phyloP scores from a whole-genome alignment of 2,329 filamentous ascomycete genomes.

The Colletotrichum spaethianum region DNA sequence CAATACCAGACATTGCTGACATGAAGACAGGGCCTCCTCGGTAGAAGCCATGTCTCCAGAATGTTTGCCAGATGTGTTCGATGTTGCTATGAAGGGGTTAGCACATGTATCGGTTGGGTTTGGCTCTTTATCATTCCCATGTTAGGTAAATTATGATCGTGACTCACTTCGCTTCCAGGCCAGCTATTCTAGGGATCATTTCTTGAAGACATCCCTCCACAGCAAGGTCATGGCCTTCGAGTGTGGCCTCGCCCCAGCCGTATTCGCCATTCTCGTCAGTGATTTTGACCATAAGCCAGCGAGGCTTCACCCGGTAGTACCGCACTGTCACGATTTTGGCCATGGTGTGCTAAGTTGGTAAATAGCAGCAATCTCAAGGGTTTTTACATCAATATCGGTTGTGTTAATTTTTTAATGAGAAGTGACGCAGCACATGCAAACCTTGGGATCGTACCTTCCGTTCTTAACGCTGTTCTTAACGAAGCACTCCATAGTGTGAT shows the following conservation, averaged over 20 bases:
- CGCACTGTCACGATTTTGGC: conserved; percentile 71
- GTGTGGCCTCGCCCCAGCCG: conserved; percentile 77
- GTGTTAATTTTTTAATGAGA: neutral
- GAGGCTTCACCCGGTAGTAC: conserved; percentile 76
- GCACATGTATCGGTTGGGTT: conserved; percentile 47
- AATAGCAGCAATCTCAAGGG: neutral
- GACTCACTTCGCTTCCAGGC: conserved; percentile 73
- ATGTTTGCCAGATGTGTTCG: conserved; percentile 79
- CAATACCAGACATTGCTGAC: conserved; percentile 79
- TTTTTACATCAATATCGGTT: neutral
- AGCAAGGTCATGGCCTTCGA: conserved; percentile 76
- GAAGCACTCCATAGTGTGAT: neutral
- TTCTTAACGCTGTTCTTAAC: conserved; percentile 38
- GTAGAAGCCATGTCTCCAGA: conserved; percentile 77
- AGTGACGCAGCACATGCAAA: too few species aligned
- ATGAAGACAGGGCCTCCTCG: conserved; percentile 80
- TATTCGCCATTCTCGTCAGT: conserved; percentile 70
- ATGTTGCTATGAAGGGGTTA: conserved; percentile 65
- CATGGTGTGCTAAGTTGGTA: conserved; percentile 10
- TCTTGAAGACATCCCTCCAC: conserved; percentile 77
- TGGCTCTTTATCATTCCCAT: too few species aligned
- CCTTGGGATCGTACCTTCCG: neutral
- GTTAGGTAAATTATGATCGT: too few species aligned
- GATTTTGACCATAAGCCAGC: conserved; percentile 80
- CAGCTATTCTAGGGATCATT: conserved; percentile 69